These are phyloP conservation scores for Phialophora macrospora DNA, from an alignment of 2,329 filamentous ascomycete genomes.

Conservation along the genomic window DNA sequence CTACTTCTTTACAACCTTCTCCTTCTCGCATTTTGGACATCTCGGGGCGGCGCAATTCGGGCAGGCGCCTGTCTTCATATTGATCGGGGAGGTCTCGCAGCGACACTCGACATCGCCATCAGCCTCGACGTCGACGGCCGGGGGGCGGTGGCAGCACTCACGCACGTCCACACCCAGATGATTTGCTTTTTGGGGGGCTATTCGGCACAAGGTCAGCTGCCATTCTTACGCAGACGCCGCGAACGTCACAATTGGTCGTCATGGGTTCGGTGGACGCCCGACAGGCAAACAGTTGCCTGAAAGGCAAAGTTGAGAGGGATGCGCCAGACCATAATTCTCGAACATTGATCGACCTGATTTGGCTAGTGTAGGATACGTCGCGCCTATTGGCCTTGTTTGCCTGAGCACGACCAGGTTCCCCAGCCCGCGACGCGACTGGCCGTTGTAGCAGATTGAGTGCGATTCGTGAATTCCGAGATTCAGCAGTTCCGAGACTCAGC, in stretches of 20 bases:
- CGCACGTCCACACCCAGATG: slow-evolving; percentile 4
- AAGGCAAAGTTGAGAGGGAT: background rate
- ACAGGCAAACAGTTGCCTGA: background rate
- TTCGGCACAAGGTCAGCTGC: background rate
- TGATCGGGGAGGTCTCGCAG: slow-evolving; percentile 1
- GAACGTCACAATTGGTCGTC: background rate
- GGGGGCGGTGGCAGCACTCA: background rate
- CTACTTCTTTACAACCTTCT: slow-evolving; percentile 3
- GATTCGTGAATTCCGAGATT: no score
- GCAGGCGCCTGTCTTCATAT: background rate
- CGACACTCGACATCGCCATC: background rate
- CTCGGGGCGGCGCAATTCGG: background rate
- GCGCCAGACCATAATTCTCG: background rate
- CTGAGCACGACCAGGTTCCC: background rate
- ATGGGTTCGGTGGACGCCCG: background rate
- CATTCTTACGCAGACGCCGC: background rate
- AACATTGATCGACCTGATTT: no score
- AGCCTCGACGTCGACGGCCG: background rate
- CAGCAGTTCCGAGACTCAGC: no score
- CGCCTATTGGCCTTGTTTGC: background rate
- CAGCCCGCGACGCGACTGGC: no score
- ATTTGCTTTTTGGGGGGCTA: slow-evolving; percentile 3
- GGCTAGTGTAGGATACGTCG: background rate
- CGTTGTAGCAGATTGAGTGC: no score
- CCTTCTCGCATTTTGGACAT: background rate